Base-by-base conservation (phyloP, 495 filamentous ascomycete species). In the Aspergillus cavernicola region DNA sequence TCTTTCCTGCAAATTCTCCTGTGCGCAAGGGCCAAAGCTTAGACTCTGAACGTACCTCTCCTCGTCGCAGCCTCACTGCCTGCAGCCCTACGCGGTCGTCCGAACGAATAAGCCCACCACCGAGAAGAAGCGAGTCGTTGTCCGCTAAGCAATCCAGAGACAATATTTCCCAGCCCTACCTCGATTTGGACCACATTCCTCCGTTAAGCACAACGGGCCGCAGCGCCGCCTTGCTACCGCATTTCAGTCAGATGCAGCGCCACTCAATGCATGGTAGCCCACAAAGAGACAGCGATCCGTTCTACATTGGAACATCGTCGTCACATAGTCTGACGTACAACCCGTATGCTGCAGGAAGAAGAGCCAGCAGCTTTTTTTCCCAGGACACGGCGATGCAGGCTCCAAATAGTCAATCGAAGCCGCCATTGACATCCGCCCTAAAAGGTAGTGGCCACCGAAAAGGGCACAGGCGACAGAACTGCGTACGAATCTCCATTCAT, bases 401-500 rank as follows among this genome's bases (percentile, higher is more conserved):
- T 24, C 51, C 61, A 2, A 62, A 56, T 39, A 42, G 55, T 7
- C 66, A 65, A 22, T 40, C 52, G 7, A 64, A 55, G 36, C 50
- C 58, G 1, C 58, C 67, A 40, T 39, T 70, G 23, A 48, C 67
- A n/a, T 76, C 73, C 10, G 71, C 71, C 7, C 29, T 74, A 49
- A 74, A 72, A 50, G 60, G 68, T 7, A 71, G 64, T 8, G 64
- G 64, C 0, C 57, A 59, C 23, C 65, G 70, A n/a, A 76, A 71
- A 50, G 70, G 70, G 19, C 75, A 81, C 46, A 60, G 69, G 41
- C 67, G 73, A 18, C 73, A 78, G 19, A 76, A 77, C 39, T 77
- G 71, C 42, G 72, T 80, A 3, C 73, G 76, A 24, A 76, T 79
- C 31, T 78, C 78, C 0, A 74, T 76, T 9, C 65, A 75, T 20